Evolutionary conservation across 768 basidiomycete species (phyloP), one percentile per base, ranked within the genome.

Genomic region (Pisolithus orientalis): DNA sequence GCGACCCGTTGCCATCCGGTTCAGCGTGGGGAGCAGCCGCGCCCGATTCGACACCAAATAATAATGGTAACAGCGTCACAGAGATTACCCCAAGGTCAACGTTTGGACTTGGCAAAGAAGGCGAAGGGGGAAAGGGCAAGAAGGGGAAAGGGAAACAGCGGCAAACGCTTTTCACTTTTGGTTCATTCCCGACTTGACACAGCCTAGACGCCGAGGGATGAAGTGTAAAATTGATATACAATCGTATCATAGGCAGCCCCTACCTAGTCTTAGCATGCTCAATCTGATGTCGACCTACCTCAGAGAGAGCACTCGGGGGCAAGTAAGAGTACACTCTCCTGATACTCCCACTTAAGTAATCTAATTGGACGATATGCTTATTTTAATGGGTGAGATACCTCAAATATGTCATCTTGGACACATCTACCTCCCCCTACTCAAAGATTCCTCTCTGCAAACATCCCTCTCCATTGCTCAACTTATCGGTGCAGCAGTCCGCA

Each of bases 81-180:
- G 31, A 34, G 60, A 52, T 54, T 21, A 53, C 53, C 16, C 29
- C 55, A 32, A 34, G 44, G 39, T 52, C 54, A 24, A 39, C 51
- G 29, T 59, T 54, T 9, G 58, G 53, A 28, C 48, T 44, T n/a
- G 27, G 42, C 24, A n/a, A 4, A 53, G 49, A 48, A 49, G 57
- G 49, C 4, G 49, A 56, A 50, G 52, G 34, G 17, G 63, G 57
- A 0, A 85, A 80, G 59, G 80, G 80, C 32, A 88, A 82, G 75
- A 91, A 89, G 68, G 79, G 80, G 0, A 93, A 91, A 63, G 83
- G 82, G 1, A 90, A 91, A 67, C 81, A 83, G 65, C 92, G 92
- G 70, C 87, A 92, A 75, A 91, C 82, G 8, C 66, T 94, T 57
- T 93, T 92, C 60, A 90, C 75, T 21, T 53, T 82, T 39, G 80